Evolutionary conservation across 352 stramenopile genomes (phyloP), one percentile per base, ranked within the genome.

Genomic region (Phytopythium sindhum): DNA sequence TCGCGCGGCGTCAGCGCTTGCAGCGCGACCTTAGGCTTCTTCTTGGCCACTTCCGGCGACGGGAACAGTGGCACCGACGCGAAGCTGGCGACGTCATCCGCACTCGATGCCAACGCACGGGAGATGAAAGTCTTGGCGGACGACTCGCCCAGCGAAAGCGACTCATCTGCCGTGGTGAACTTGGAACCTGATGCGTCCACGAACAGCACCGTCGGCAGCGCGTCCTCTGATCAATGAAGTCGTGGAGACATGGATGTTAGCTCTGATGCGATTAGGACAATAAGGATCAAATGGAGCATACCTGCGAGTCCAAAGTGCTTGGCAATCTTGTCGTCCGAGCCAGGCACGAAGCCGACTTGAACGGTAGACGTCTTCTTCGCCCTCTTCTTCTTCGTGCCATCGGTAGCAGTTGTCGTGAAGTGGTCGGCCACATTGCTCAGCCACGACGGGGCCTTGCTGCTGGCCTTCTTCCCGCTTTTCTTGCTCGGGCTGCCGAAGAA

Each of bases 1-100:
- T 68, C 77, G 11, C 60, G 44, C 33, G 69, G 62, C 37, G 78
- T 69, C 19, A 90, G 64, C 26, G 68, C 66, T 12, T 80, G 66
- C 44, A 94, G 53, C 24, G 75, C 59, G 7, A 86, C 67, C 24
- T 73, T 73, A 1, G 83, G 83, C 63, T 88, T 88, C 72, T 89
- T 90, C 73, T 86, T 90, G 5, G 86, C 73, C n/a, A 84, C 66
- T 51, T 90, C 75, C 0, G 80, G 80, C 17, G 77, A 74, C n/a
- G 83, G 81, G 72, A 94, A 94, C 41, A 77, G 48, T 15, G 81
- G 78, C 2, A 94, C 68, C 2, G 39, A 71, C 19, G 62, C 42
- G 39, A 86, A 66, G 0, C 57, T 54, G 3, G 78, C 70, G 4
- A 72, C 66, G 0, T 68, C 63, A 0, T 59, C 47, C 8, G 76